Evolutionary conservation across 1,284 basidiomycete genomes (phyloP).

Genomic region (Fomitiporia mediterranea): DNA sequence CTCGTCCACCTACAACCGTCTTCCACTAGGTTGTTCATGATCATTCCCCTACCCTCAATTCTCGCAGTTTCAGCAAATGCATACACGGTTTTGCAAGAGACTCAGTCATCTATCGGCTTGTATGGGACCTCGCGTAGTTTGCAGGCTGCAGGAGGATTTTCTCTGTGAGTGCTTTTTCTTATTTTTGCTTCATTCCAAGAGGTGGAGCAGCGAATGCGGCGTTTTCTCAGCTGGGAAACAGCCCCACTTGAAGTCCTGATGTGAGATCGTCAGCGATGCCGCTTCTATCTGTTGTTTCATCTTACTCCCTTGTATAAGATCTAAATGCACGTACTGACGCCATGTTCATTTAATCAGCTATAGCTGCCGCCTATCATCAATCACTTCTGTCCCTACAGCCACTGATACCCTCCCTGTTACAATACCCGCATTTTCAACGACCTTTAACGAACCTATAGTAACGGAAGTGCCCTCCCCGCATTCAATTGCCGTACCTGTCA

Average conservation of each 20-base stretch:
- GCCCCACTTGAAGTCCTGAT: no score
- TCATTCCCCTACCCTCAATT: background rate
- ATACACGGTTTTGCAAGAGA: slow-evolving; percentile 7
- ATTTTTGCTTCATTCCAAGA: background rate
- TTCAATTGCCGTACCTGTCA: background rate
- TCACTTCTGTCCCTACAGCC: background rate
- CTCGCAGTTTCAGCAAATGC: slow-evolving; percentile 4
- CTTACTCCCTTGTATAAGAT: no score
- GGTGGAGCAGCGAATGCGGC: background rate
- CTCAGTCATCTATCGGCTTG: background rate
- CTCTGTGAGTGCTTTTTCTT: background rate
- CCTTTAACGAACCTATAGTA: background rate
- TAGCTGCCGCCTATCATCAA: background rate
- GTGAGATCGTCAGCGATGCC: no score
- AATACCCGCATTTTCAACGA: background rate
- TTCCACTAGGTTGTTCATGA: background rate
- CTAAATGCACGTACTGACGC: background rate
- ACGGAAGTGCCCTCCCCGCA: background rate
- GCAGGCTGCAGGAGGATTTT: background rate
- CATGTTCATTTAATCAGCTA: background rate
- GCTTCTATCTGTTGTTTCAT: no score
- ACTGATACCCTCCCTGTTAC: background rate
- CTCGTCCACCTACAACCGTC: background rate
- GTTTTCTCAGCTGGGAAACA: background rate
- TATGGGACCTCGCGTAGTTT: background rate